Conservation (phyloP, 169 alveolate species). For the Neospora caninum region DNA sequence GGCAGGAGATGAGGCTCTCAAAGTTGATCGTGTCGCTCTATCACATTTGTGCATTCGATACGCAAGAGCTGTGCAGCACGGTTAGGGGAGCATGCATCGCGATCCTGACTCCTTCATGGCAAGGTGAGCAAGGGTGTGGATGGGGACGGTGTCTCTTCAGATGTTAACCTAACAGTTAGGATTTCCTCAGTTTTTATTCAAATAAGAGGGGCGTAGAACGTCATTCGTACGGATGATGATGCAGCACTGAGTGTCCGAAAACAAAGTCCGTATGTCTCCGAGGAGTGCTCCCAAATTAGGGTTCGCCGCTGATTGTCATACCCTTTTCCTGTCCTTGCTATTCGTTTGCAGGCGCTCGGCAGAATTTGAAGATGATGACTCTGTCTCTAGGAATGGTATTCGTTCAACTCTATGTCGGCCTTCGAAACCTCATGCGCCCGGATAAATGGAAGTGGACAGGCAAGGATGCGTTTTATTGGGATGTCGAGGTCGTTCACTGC, state of each 20-base stretch:
- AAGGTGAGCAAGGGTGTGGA: not conserved
- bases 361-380: constrained; percentile 22
- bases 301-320: too few relatives aligned
- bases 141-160: not conserved
- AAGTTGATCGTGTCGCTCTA: constrained; percentile 38
- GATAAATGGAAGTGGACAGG: constrained; percentile 35
- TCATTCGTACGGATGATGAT: too few relatives aligned
- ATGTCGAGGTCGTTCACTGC: constrained; percentile 37
- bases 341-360: constrained; percentile 38
- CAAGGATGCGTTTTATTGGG: constrained; percentile 9
- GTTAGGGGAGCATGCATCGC: constrained; percentile 27
- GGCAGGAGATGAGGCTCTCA: constrained; percentile 28
- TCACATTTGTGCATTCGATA: constrained; percentile 20
- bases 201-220: too few relatives aligned
- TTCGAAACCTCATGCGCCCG: not conserved
- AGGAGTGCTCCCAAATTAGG: too few relatives aligned
- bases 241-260: too few relatives aligned
- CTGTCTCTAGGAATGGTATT: constrained; percentile 42
- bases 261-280: too few relatives aligned
- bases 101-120: constrained; percentile 8
- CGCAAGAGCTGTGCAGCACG: constrained; percentile 39
- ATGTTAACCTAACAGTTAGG: too few relatives aligned
- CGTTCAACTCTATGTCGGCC: constrained; percentile 3
- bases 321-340: too few relatives aligned
- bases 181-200: too few relatives aligned